Conservation (phyloP, 2,329 filamentous ascomycete species). For the Neofusicoccum kwambonambiense region DNA sequence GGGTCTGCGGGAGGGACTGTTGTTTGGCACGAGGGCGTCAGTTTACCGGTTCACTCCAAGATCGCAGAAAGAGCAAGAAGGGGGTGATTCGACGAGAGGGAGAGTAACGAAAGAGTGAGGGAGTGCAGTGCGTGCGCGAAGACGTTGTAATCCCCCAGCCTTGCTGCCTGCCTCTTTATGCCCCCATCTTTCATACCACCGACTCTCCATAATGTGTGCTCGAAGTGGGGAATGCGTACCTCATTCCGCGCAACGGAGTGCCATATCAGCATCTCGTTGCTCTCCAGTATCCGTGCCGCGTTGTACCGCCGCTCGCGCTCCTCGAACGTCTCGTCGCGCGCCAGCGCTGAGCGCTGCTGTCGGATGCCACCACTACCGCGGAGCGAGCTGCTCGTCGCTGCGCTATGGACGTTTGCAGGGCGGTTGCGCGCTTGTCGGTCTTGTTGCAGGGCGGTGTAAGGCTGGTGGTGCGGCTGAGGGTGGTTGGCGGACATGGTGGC, state of each 20-base stretch:
- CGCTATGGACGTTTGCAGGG: constrained; percentile 16
- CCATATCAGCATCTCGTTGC: constrained; percentile 39
- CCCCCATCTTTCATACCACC: too few species aligned
- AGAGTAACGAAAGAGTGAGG: too few species aligned
- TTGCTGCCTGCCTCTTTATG: too few species aligned
- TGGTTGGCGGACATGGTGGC: background rate
- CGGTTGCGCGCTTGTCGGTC: constrained; percentile 30
- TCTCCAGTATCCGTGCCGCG: constrained; percentile 35
- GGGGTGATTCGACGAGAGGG: too few species aligned
- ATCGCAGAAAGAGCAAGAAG: too few species aligned
- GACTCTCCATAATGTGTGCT: too few species aligned
- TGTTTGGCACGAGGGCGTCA: background rate
- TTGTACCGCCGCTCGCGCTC: constrained; percentile 28
- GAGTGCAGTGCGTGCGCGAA: too few species aligned
- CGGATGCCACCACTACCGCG: background rate
- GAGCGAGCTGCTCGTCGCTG: background rate
- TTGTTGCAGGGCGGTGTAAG: constrained; percentile 27
- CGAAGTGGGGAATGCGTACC: constrained; percentile 23
- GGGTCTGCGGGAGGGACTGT: constrained; percentile 33
- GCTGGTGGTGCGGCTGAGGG: background rate
- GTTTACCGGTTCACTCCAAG: background rate
- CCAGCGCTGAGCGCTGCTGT: background rate
- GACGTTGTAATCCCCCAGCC: too few species aligned
- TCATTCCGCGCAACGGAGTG: constrained; percentile 31
- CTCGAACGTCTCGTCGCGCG: constrained; percentile 28